phyloP scores from a whole-genome alignment of 192 early-diverging fungal species.

The Haplosporangium gracile region DNA sequence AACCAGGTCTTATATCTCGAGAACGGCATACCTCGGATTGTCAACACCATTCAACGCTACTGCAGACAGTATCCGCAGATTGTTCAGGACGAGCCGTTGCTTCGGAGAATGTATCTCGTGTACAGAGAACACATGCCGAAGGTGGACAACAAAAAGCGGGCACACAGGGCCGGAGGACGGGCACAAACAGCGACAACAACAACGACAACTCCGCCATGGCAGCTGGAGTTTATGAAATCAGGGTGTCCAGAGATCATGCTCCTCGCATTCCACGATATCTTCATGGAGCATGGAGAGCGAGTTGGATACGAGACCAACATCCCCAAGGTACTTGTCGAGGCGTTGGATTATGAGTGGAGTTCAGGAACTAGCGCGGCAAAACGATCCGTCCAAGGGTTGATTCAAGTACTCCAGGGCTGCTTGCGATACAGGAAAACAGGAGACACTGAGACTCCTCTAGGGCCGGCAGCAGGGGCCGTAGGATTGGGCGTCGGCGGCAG shows the following conservation, averaged over 20 bases:
- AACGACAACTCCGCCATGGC: constrained; percentile 23
- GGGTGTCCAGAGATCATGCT: constrained; percentile 41
- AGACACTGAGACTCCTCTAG: not conserved
- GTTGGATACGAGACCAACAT: constrained; percentile 34
- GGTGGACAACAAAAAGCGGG: not conserved
- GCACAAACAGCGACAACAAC: not conserved
- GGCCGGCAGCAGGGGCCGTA: not conserved
- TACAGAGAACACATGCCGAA: constrained; percentile 4
- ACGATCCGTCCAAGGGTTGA: constrained; percentile 24
- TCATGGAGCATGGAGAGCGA: constrained; percentile 20
- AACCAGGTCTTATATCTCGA: not conserved
- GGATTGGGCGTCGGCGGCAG: not conserved
- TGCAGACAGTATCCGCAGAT: not conserved
- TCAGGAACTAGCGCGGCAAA: constrained; percentile 7
- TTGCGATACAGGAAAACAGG: not conserved
- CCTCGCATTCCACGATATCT: constrained; percentile 18
- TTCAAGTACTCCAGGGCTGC: constrained; percentile 35
- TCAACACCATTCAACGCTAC: constrained; percentile 16
- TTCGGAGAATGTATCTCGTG: not conserved
- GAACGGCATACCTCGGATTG: constrained; percentile 26
- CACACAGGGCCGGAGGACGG: not conserved
- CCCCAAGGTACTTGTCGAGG: constrained; percentile 22
- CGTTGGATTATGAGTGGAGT: constrained; percentile 35
- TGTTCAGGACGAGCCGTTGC: not conserved
- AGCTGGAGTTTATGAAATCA: constrained; percentile 34